phyloP scores from a whole-genome alignment of 257 asterid genomes.

The Scutellaria minor region DNA sequence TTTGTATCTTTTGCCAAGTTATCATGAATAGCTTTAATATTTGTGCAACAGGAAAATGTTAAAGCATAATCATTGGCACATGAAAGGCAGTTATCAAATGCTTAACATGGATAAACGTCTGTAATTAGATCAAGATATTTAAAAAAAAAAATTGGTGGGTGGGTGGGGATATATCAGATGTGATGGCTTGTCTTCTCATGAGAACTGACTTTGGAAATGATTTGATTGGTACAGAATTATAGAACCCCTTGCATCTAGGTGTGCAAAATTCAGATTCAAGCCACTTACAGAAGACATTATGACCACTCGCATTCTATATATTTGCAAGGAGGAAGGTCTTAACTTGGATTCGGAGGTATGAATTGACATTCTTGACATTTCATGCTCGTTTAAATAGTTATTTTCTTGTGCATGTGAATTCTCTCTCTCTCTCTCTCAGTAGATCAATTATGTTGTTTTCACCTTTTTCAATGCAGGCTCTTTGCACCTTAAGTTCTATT shows the following conservation, averaged over 20 bases:
- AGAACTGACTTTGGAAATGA: conserved; percentile 33
- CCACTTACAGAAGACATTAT: conserved; percentile 91
- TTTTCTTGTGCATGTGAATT: conserved; percentile 24
- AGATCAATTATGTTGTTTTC: neutral
- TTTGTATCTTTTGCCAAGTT: neutral
- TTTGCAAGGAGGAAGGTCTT: conserved; percentile 90
- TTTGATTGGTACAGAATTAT: conserved; percentile 62
- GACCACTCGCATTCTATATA: conserved; percentile 75
- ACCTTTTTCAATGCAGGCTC: conserved; percentile 60
- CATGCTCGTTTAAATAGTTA: conserved; percentile 23
- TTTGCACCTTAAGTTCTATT: conserved; percentile 81
- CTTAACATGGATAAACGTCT: conserved; percentile 17
- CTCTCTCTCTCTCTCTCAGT: neutral
- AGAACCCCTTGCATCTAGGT: conserved; percentile 98
- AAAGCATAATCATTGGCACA: conserved; percentile 2
- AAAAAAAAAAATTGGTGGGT: neutral
- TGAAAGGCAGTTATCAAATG: neutral
- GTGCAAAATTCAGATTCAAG: conserved; percentile 97
- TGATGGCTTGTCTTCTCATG: conserved; percentile 1
- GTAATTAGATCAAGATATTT: conserved; percentile 3
- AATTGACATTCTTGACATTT: conserved; percentile 30
- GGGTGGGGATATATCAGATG: neutral
- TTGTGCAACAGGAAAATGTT: conserved; percentile 10
- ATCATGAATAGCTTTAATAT: neutral
- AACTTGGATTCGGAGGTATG: conserved; percentile 85